Conservation (phyloP, 2,329 filamentous ascomycete genomes). For the Dactylellina sp. region DNA sequence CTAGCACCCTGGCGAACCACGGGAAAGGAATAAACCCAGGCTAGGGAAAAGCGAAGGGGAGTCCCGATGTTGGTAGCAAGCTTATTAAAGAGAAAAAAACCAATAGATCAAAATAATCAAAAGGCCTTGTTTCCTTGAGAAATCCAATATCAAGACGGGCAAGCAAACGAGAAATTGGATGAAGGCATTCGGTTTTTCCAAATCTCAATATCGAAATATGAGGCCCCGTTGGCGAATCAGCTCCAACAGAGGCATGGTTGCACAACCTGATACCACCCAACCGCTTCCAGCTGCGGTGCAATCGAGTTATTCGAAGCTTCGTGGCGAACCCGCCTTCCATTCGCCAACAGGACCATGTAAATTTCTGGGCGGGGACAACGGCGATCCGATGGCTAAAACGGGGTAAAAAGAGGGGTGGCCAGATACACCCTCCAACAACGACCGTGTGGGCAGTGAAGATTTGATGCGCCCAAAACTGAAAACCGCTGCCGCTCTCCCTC, state of each 20-base stretch:
- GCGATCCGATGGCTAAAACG: constrained; percentile 53
- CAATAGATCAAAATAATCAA: background rate
- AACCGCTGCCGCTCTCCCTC: constrained; percentile 19
- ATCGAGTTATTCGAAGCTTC: constrained; percentile 6
- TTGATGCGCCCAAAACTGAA: no score
- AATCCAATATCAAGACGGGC: no score
- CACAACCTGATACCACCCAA: constrained; percentile 43
- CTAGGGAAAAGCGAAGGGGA: constrained; percentile 50
- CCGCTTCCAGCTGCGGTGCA: constrained; percentile 19
- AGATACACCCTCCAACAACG: constrained; percentile 24
- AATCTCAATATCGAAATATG: constrained; percentile 30
- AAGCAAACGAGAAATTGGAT: no score
- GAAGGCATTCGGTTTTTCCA: background rate
- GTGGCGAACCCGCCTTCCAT: constrained; percentile 12
- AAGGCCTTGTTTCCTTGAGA: background rate
- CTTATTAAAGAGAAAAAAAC: background rate
- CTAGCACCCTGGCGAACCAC: constrained; percentile 54
- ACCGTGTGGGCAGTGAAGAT: no score
- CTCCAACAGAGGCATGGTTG: constrained; percentile 35
- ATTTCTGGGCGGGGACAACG: constrained; percentile 30
- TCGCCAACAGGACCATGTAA: constrained; percentile 9
- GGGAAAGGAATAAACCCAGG: constrained; percentile 58
- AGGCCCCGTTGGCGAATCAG: constrained; percentile 32
- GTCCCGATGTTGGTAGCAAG: constrained; percentile 4
- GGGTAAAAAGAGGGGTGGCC: constrained; percentile 46